Conservation (phyloP, 2,329 filamentous ascomycete genomes). For the Westerdykella ornata region DNA sequence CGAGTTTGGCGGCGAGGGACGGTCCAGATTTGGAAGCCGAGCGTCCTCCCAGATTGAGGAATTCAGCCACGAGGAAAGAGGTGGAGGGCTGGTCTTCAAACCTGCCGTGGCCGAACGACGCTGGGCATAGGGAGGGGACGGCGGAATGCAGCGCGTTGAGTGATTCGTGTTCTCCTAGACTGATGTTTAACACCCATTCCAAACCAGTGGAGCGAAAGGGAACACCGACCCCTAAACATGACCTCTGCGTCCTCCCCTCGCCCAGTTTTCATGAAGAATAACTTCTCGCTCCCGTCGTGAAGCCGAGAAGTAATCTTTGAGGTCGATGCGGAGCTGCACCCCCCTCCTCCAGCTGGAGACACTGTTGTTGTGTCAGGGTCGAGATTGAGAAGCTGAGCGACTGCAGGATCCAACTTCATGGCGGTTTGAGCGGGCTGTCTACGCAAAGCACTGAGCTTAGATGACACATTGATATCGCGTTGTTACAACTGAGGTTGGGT, state of each 20-base stretch:
- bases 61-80: constrained; percentile 65
- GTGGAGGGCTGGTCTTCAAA: constrained; percentile 45
- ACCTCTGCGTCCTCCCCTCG: constrained; percentile 51
- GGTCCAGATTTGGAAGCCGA: constrained; percentile 21
- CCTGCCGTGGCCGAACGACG: constrained; percentile 64
- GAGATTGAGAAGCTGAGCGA: constrained; percentile 55
- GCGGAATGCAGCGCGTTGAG: constrained; percentile 70
- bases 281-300: constrained; percentile 45
- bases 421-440: constrained; percentile 8
- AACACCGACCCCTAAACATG: constrained; percentile 60
- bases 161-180: constrained; percentile 68
- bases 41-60: constrained; percentile 53
- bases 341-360: constrained; percentile 57
- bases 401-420: constrained; percentile 56
- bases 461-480: neutral
- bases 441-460: constrained; percentile 5
- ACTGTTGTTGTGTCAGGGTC: constrained; percentile 51
- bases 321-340: constrained; percentile 58
- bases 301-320: constrained; percentile 50
- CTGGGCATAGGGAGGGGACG: constrained; percentile 70
- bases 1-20: constrained; percentile 68
- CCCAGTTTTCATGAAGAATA: constrained; percentile 69
- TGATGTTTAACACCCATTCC: constrained; percentile 6
- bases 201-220: neutral
- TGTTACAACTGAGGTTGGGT: neutral